Conservation (phyloP, 2,329 filamentous ascomycete genomes). For the Ophiostoma quercus region DNA sequence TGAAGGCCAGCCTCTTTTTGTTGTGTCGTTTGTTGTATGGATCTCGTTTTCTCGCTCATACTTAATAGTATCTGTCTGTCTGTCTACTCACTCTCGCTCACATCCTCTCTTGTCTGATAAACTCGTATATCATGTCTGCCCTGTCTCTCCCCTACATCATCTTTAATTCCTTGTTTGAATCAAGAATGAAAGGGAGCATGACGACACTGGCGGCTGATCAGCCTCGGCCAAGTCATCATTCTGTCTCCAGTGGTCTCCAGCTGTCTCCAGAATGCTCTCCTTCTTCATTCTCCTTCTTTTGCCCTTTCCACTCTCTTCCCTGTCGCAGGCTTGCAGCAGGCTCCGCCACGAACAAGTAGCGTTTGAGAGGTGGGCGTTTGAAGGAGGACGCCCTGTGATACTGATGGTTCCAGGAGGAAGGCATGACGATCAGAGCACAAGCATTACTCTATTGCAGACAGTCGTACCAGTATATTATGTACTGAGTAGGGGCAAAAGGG, state of each 20-base stretch:
- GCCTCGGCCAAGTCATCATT: not conserved
- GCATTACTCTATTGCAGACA: too few relatives aligned
- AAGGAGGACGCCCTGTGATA: not conserved
- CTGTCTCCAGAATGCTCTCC: too few relatives aligned
- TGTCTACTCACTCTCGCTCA: too few relatives aligned
- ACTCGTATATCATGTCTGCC: not conserved
- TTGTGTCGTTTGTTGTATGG: not conserved
- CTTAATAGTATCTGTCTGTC: not conserved
- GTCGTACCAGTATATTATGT: not conserved
- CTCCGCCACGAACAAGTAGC: not conserved
- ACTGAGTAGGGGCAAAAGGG: not conserved
- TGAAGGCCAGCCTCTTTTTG: not conserved
- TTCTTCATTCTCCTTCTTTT: not conserved
- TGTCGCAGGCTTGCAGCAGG: not conserved
- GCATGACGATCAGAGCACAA: constrained; percentile 1
- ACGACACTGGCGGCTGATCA: constrained; percentile 10
- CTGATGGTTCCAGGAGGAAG: not conserved
- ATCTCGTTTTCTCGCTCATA: not conserved
- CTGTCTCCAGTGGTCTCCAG: not conserved
- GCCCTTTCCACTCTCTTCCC: not conserved
- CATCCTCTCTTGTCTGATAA: too few relatives aligned
- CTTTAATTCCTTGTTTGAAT: not conserved
- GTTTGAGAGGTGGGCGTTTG: not conserved
- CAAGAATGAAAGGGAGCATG: not conserved
- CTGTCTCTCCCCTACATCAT: not conserved